Base-by-base conservation (phyloP, 768 basidiomycete genomes). In the Trametes cingulata region DNA sequence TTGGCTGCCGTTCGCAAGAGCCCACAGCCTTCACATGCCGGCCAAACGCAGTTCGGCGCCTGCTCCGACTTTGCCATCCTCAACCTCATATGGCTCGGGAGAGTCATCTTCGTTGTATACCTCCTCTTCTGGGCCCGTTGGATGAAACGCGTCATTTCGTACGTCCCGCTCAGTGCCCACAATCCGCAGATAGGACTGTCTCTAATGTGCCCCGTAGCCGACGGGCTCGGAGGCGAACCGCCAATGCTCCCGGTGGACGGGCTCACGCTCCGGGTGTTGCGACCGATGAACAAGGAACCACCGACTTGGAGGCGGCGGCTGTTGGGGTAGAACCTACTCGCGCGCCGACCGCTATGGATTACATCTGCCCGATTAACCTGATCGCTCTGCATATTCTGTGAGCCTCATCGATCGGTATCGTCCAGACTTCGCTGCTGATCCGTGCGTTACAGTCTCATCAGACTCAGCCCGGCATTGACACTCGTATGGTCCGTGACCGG, bases 41-140 rank as follows among this genome's bases (percentile, higher is more conserved):
- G 50, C 3, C 50, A 56, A 36, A 48, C 45, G 3, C 42, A 62
- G 46, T 52, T 62, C 6, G 25, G n/a, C 5, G 55, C 55, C 10
- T 62, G 61, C 33, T 33, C 61, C 0, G 43, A 47, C 20, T 41
- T 62, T 27, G 61, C 55, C 20, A 46, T 46, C 43, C 39, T 51
- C 22, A 52, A 53, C 33, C 29, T 62, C 45, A 48, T 62, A 17
- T 62, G 61, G 61, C 51, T 57, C 15, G 61, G 37, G 17, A 35
- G 61, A 29, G 51, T 62, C 1, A 9, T 57, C 9, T 14, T 62
- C 6, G 45, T 45, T 15, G n/a, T 19, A 13, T 62, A 62, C 46
- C 20, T 57, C 1, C 17, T 40, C 12, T 48, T 52, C 27, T 62
- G 61, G 61, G 56, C 56, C 3, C 36, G 56, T 33, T 57, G 56